Evolutionary conservation across 257 asterid species (phyloP).

Genomic region (Jacaranda mimosifolia): DNA sequence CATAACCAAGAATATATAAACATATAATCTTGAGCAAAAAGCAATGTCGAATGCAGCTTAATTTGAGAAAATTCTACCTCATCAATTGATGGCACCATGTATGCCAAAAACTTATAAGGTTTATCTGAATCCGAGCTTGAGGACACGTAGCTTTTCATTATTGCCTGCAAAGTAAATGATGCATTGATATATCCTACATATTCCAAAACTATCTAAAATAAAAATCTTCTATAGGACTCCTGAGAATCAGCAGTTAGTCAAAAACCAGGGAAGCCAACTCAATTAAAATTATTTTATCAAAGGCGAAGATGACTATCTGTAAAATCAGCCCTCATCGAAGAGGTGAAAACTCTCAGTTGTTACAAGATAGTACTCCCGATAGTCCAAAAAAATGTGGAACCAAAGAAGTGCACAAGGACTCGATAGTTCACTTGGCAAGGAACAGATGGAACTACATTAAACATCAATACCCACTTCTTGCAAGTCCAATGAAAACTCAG

Average conservation of each 20-base stretch:
- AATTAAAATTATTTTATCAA: no score
- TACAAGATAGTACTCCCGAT: no score
- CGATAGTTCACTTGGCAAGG: no score
- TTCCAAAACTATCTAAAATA: constrained; percentile 12
- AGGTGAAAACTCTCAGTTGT: no score
- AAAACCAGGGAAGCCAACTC: no score
- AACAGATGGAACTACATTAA: no score
- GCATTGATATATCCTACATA: constrained; percentile 18
- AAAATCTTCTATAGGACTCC: not conserved
- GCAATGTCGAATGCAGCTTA: constrained; percentile 4
- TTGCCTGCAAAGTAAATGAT: constrained; percentile 65
- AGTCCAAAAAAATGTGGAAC: no score
- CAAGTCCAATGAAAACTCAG: no score
- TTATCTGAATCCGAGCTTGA: constrained; percentile 64
- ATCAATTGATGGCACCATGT: constrained; percentile 84
- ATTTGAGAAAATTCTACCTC: constrained; percentile 61
- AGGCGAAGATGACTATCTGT: no score
- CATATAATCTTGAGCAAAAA: constrained; percentile 18
- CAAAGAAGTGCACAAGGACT: no score
- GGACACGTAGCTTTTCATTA: constrained; percentile 86
- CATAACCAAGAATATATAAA: constrained; percentile 35
- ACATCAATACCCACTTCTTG: no score
- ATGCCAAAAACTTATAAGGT: constrained; percentile 85
- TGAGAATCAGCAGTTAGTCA: not conserved
- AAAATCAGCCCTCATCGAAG: no score